Percentiles rank a stretch among this genome's conserved stretches.
Evolutionary conservation across 2,329 filamentous ascomycete species (phyloP).

Genomic region (Remersonia thermophila): DNA sequence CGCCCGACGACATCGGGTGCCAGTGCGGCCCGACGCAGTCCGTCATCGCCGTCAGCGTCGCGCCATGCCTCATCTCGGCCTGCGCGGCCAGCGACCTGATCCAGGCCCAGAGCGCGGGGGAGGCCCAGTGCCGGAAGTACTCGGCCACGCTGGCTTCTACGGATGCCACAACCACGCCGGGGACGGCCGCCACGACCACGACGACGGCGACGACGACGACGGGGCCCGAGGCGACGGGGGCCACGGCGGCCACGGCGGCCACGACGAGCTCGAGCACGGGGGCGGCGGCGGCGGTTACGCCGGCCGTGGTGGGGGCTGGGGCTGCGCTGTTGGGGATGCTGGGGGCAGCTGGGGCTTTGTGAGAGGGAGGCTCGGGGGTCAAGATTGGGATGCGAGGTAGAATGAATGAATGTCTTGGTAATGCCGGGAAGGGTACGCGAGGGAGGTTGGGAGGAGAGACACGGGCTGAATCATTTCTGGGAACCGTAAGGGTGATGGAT

Average conservation of each 20-base stretch:
- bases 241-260: background rate
- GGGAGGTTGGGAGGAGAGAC: too few species aligned
- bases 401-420: background rate
- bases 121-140: conserved; percentile 8
- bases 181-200: background rate
- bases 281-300: conserved; percentile 1
- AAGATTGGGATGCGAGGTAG: background rate
- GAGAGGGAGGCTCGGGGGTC: too few species aligned
- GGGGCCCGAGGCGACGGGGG: background rate
- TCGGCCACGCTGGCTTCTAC: conserved; percentile 3
- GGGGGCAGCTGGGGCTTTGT: conserved; percentile 6
- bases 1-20: conserved; percentile 34
- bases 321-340: conserved; percentile 5
- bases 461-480: too few species aligned
- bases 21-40: conserved; percentile 32
- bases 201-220: background rate
- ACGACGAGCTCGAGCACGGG: conserved; percentile 1
- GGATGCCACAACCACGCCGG: background rate
- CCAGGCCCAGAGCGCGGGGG: conserved; percentile 21
- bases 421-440: too few species aligned
- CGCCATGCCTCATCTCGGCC: conserved; percentile 21
- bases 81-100: conserved; percentile 21
- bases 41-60: conserved; percentile 20
- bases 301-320: conserved; percentile 1
- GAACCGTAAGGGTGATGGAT: too few species aligned